Evolutionary conservation across 805 yeast species (phyloP), one percentile per base, ranked within the genome.

Genomic region (Priceomyces carsonii): DNA sequence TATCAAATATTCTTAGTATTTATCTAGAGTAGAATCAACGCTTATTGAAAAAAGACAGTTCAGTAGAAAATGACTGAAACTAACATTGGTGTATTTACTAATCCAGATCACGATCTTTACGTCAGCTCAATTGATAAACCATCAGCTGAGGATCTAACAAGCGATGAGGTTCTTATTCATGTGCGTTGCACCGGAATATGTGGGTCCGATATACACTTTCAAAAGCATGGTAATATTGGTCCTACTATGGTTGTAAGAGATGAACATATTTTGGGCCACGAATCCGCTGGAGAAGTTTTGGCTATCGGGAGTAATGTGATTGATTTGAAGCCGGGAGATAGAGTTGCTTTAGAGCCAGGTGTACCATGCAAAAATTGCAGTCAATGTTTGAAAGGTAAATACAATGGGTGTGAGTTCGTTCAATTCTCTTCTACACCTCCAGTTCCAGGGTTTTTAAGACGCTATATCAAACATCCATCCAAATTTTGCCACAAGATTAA

Each of bases 291-390:
- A 28, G 68, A 64, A 31, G 69, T 79, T 14, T 42, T 72, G 13
- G 73, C 67, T 24, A 63, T 73, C 16, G 82, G 81, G 18, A 52
- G 60, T 10, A 63, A 63, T 7, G 83, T 77, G 8, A 53, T 62
- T 18, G 60, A 69, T 37, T 36, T 54, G 21, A 62, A 69, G 38
- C 66, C 63, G 18, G 76, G 77, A 29, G 77, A 71, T 43, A 52
- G 68, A 30, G 76, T 71, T 21, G 74, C 76, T 14, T 53, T 71
- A 43, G 77, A 79, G 54, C 82, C 83, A 5, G 80, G 77, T 34
- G 55, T 69, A 27, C 74, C 79, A 17, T 78, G 82, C 45, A 56
- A 66, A 25, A 49, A 51, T 21, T 50, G 57, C 37, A 30, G 36
- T 16, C 21, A 21, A 1, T 40, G 43, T 23, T 29, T 32, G 18